These are phyloP conservation scores for Saksenaea vasiformis DNA, from an alignment of 371 early-diverging fungal species.

Conservation along the genomic window DNA sequence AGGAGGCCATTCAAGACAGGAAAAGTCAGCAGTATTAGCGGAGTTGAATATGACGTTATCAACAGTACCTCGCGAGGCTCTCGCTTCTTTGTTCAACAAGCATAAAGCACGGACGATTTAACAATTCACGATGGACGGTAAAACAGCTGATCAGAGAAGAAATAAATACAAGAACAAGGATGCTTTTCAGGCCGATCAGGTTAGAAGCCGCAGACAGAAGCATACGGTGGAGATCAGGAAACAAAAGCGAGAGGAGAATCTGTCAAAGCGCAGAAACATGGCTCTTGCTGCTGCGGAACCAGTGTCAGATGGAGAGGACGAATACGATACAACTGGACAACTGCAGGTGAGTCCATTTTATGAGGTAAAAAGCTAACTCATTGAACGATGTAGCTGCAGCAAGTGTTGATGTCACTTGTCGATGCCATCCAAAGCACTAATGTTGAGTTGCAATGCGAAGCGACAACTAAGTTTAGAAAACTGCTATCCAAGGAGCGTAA, in stretches of 20 bases:
- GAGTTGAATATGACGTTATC: too few species aligned
- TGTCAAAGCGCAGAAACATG: constrained; percentile 90
- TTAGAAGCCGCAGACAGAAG: constrained; percentile 36
- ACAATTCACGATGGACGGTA: constrained; percentile 10
- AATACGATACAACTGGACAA: constrained; percentile 65
- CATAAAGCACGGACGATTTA: background rate
- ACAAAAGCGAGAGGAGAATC: constrained; percentile 91
- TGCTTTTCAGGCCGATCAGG: constrained; percentile 27
- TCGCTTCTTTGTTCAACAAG: background rate
- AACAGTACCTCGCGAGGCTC: too few species aligned
- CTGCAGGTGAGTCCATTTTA: constrained; percentile 5
- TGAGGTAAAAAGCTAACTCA: background rate
- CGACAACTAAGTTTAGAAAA: constrained; percentile 92
- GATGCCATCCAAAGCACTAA: constrained; percentile 72
- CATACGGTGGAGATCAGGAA: constrained; percentile 86
- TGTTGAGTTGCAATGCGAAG: constrained; percentile 76
- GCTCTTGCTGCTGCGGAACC: constrained; percentile 48
- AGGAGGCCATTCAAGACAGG: too few species aligned
- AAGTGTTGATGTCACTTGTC: constrained; percentile 54
- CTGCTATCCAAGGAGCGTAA: constrained; percentile 94
- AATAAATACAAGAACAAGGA: constrained; percentile 28
- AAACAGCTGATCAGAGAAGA: constrained; percentile 23
- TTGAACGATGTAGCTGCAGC: constrained; percentile 15
- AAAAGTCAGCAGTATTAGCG: too few species aligned
- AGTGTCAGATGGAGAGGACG: constrained; percentile 72